phyloP scores from a whole-genome alignment of 306 rosid species.

The Cucurbita pepo region DNA sequence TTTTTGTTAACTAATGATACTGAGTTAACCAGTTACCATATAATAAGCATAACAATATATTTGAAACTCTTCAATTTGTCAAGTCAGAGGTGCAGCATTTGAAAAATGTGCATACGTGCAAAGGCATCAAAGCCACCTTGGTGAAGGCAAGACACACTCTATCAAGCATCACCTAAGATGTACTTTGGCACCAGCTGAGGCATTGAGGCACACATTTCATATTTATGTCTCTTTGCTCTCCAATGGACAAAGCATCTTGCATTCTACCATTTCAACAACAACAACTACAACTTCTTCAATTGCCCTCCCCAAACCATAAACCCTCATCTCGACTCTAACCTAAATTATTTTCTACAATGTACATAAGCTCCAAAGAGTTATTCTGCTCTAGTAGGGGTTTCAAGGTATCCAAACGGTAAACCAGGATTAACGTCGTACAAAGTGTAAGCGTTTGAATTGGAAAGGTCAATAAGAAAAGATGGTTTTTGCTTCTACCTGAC shows the following conservation, averaged over 20 bases:
- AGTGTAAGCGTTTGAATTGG: neutral
- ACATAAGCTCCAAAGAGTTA: neutral
- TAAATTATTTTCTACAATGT: neutral
- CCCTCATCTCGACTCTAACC: neutral
- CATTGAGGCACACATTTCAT: neutral
- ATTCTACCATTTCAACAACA: too few species aligned
- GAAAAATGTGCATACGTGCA: neutral
- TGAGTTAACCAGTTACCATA: conserved; percentile 2
- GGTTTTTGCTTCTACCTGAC: conserved; percentile 30
- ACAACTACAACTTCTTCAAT: neutral
- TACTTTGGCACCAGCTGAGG: neutral
- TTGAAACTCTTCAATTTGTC: neutral
- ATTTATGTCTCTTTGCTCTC: neutral
- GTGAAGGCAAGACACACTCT: neutral
- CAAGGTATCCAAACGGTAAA: neutral
- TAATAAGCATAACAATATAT: neutral
- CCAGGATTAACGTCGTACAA: neutral
- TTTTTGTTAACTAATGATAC: conserved; percentile 9
- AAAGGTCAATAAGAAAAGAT: neutral
- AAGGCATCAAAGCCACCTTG: neutral
- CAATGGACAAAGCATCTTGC: too few species aligned
- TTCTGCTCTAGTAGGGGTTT: neutral
- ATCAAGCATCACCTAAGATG: neutral
- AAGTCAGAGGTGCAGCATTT: neutral
- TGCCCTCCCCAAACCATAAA: neutral